Percentiles rank a stretch among this genome's conserved stretches.
These are phyloP conservation scores for Medicago arabica DNA, from an alignment of 306 rosid genomes.

Conservation along the genomic window DNA sequence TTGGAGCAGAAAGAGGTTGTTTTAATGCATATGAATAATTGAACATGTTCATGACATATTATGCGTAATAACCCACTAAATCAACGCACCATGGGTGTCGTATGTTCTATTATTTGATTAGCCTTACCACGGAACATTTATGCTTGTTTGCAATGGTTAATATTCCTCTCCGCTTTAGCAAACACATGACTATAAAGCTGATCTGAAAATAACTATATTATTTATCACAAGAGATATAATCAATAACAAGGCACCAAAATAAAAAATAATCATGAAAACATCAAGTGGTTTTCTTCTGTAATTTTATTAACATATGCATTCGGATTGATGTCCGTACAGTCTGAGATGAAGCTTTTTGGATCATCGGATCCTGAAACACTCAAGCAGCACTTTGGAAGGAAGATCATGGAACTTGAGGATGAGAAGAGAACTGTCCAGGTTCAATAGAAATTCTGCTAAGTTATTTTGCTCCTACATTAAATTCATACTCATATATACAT, in stretches of 20 bases:
- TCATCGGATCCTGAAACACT: constrained; percentile 70
- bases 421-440: constrained; percentile 95
- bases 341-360: constrained; percentile 92
- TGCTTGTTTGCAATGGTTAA: constrained; percentile 5
- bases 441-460: constrained; percentile 36
- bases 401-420: constrained; percentile 89
- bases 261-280: constrained; percentile 28
- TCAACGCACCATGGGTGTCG: constrained; percentile 15
- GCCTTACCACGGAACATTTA: not conserved
- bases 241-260: constrained; percentile 6
- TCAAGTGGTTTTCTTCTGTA: constrained; percentile 20
- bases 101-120: constrained; percentile 30
- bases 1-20: constrained; percentile 89
- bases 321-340: constrained; percentile 53
- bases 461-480: constrained; percentile 34
- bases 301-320: constrained; percentile 27
- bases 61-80: constrained; percentile 11
- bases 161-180: constrained; percentile 7
- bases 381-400: constrained; percentile 96
- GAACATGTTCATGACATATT: constrained; percentile 23
- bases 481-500: constrained; percentile 42
- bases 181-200: too few relatives aligned
- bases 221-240: not conserved
- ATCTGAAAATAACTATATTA: too few relatives aligned
- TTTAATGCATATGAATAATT: constrained; percentile 28